Evolutionary conservation across 305 asterid species (phyloP).

Genomic region (Striga hermonthica): DNA sequence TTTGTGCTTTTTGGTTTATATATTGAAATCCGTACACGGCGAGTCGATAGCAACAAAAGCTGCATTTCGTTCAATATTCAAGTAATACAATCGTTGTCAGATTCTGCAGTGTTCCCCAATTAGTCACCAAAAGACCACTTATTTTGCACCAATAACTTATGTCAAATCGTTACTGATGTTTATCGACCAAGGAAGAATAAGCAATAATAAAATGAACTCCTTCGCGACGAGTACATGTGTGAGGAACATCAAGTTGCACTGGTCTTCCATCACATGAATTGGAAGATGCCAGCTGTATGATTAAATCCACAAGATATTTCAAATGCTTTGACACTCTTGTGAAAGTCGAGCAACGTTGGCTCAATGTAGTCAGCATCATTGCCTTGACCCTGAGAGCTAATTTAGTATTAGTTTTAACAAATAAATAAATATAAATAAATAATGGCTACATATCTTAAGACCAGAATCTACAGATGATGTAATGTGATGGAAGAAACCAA

Average conservation of each 20-base stretch:
- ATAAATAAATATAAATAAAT: neutral
- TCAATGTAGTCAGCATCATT: slow-evolving; percentile 60
- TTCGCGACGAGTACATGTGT: too few species aligned
- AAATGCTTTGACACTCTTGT: slow-evolving; percentile 48
- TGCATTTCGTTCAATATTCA: too few species aligned
- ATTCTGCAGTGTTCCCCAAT: too few species aligned
- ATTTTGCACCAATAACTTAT: too few species aligned
- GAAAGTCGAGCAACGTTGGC: slow-evolving; percentile 54
- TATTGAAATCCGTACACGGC: too few species aligned
- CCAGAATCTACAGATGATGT: neutral
- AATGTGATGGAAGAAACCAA: neutral
- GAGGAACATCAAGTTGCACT: neutral
- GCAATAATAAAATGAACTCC: too few species aligned
- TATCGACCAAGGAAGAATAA: too few species aligned
- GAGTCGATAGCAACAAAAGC: too few species aligned
- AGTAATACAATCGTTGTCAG: too few species aligned
- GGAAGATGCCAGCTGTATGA: slow-evolving; percentile 75
- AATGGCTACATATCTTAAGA: neutral
- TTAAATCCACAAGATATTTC: slow-evolving; percentile 90
- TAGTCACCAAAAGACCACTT: too few species aligned
- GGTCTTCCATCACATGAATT: slow-evolving; percentile 32
- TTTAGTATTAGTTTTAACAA: neutral
- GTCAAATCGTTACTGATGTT: too few species aligned
- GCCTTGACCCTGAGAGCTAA: slow-evolving; percentile 63
- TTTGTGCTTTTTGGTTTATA: too few species aligned